These are phyloP conservation scores for Chloroidium sp. DNA, from an alignment of 163 green algal species.

Conservation along the genomic window DNA sequence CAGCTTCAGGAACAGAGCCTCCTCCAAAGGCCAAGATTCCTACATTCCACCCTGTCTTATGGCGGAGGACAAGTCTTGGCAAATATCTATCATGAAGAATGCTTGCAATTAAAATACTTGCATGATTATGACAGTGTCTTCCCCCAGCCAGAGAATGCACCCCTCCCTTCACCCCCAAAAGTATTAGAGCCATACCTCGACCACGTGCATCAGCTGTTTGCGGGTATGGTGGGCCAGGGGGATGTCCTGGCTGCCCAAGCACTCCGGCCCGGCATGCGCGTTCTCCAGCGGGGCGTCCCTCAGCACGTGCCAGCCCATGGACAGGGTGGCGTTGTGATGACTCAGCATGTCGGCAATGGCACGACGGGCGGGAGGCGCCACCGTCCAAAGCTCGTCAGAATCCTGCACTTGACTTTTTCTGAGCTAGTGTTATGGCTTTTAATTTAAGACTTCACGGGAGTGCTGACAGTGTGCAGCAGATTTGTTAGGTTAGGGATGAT, in stretches of 20 bases:
- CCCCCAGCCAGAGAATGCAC: too few species aligned
- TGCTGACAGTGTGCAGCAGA: too few species aligned
- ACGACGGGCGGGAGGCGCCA: constrained; percentile 31
- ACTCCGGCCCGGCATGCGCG: constrained; percentile 41
- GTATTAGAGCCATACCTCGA: constrained; percentile 6
- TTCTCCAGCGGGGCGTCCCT: constrained; percentile 34
- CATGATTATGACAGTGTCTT: too few species aligned
- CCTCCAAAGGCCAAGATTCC: too few species aligned
- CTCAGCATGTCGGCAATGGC: constrained; percentile 30
- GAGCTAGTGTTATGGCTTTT: too few species aligned
- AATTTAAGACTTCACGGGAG: neutral
- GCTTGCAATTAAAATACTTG: too few species aligned
- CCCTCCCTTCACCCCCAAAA: too few species aligned
- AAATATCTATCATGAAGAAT: too few species aligned
- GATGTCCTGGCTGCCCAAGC: constrained; percentile 24
- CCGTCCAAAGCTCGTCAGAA: constrained; percentile 47
- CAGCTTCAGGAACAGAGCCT: too few species aligned
- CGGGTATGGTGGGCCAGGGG: constrained; percentile 24
- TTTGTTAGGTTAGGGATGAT: too few species aligned
- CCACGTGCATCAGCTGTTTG: constrained; percentile 36
- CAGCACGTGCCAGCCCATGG: constrained; percentile 39
- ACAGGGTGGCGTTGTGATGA: constrained; percentile 19
- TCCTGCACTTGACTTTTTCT: constrained; percentile 30
- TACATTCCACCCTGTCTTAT: too few species aligned
- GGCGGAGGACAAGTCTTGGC: too few species aligned